phyloP scores from a whole-genome alignment of 768 basidiomycete species.

The Phaeolepiota aurea region DNA sequence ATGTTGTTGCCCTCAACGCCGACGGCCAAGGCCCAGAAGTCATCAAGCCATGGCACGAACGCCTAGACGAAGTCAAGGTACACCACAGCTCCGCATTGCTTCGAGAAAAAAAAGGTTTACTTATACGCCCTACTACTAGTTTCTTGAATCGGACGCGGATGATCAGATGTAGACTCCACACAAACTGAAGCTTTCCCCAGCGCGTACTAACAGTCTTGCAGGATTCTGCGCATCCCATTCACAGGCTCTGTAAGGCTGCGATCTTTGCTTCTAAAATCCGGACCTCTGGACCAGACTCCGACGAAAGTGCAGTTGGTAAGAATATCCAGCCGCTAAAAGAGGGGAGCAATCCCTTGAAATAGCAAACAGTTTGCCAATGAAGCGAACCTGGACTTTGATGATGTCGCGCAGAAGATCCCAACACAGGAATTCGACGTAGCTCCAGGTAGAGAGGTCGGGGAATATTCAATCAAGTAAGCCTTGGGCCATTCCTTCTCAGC shows the following conservation, averaged over 20 bases:
- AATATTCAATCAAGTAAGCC: slow-evolving; percentile 74
- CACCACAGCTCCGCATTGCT: slow-evolving; percentile 9
- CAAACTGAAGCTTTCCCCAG: too few species aligned
- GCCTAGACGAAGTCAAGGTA: slow-evolving; percentile 65
- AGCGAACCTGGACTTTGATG: slow-evolving; percentile 75
- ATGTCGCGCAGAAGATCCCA: slow-evolving; percentile 50
- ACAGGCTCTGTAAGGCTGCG: slow-evolving; percentile 81
- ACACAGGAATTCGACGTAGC: slow-evolving; percentile 70
- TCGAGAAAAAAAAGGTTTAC: neutral
- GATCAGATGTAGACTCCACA: slow-evolving; percentile 61
- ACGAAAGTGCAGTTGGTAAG: slow-evolving; percentile 62
- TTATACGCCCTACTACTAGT: slow-evolving; percentile 32
- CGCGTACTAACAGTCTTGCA: too few species aligned
- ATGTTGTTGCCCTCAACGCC: slow-evolving; percentile 77
- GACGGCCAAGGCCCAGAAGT: slow-evolving; percentile 40
- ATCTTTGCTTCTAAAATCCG: slow-evolving; percentile 75
- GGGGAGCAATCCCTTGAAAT: neutral
- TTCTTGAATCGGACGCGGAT: slow-evolving; percentile 82
- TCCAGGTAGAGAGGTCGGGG: slow-evolving; percentile 68
- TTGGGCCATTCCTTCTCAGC: neutral
- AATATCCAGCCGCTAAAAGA: neutral
- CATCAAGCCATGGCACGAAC: slow-evolving; percentile 84
- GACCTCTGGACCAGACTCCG: slow-evolving; percentile 75
- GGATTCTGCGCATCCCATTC: slow-evolving; percentile 82
- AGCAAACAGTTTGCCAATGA: slow-evolving; percentile 63